phyloP scores from a whole-genome alignment of 495 filamentous ascomycete genomes.

The Aspergillus cavernicola region DNA sequence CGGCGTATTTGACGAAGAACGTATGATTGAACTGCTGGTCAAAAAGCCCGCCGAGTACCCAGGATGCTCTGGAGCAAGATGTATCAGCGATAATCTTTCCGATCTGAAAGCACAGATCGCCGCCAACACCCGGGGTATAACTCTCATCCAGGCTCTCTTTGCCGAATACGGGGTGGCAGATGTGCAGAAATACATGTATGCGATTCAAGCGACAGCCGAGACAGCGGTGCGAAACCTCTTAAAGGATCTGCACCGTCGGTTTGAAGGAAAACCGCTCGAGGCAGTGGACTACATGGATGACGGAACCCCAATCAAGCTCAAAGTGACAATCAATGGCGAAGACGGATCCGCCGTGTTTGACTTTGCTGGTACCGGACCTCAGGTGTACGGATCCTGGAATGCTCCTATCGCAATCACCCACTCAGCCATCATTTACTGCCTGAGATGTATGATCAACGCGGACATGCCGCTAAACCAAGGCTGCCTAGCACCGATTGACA shows the following conservation, averaged over 20 bases:
- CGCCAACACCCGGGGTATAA: slow-evolving; percentile 94
- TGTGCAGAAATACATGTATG: slow-evolving; percentile 94
- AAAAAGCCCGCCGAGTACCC: slow-evolving; percentile 79
- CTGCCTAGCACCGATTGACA: slow-evolving; percentile 81
- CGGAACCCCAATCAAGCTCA: slow-evolving; percentile 82
- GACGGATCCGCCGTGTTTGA: slow-evolving; percentile 91
- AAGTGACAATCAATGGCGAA: slow-evolving; percentile 76
- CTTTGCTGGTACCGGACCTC: slow-evolving; percentile 78
- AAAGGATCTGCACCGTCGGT: slow-evolving; percentile 53
- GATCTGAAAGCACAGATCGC: slow-evolving; percentile 96
- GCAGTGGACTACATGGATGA: slow-evolving; percentile 96
- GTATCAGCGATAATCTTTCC: slow-evolving; percentile 90
- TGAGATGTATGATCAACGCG: slow-evolving; percentile 85
- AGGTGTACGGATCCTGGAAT: slow-evolving; percentile 94
- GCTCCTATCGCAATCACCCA: slow-evolving; percentile 93
- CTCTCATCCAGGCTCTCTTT: slow-evolving; percentile 79
- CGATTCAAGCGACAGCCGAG: slow-evolving; percentile 91
- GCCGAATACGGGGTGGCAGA: slow-evolving; percentile 85
- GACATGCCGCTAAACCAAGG: slow-evolving; percentile 98
- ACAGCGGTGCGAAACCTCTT: slow-evolving; percentile 78
- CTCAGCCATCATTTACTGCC: slow-evolving; percentile 93
- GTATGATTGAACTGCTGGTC: slow-evolving; percentile 79
- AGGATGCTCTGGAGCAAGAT: slow-evolving; percentile 85
- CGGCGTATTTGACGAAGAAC: slow-evolving; percentile 82
- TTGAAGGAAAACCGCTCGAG: slow-evolving; percentile 74